Percentiles rank a stretch among this genome's conserved stretches.
phyloP scores from a whole-genome alignment of 2,329 filamentous ascomycete genomes.

The Coniochaeta hoffmannii region DNA sequence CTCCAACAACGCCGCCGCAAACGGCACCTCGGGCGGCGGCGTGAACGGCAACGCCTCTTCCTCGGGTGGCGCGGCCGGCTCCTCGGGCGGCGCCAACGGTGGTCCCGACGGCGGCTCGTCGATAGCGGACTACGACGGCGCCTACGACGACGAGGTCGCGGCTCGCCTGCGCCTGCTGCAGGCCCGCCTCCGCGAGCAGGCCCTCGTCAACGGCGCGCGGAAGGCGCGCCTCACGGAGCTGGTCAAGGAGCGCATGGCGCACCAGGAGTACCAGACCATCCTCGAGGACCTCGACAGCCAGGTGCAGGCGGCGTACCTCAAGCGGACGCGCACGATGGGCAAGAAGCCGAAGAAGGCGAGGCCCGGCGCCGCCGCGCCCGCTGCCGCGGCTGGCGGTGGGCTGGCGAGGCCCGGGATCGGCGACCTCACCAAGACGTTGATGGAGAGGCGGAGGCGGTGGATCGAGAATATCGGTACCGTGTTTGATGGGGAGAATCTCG shows the following conservation, averaged over 20 bases:
- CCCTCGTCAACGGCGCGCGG: constrained; percentile 81
- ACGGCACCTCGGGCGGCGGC: not conserved
- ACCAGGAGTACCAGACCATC: constrained; percentile 95
- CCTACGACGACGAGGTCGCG: constrained; percentile 90
- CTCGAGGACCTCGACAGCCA: constrained; percentile 93
- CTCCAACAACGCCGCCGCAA: constrained; percentile 9
- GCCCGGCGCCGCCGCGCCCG: constrained; percentile 58
- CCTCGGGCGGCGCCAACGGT: constrained; percentile 5
- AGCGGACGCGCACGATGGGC: constrained; percentile 87
- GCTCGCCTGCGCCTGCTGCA: constrained; percentile 83
- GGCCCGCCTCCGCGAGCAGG: constrained; percentile 70
- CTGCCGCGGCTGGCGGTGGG: constrained; percentile 54
- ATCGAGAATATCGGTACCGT: constrained; percentile 85
- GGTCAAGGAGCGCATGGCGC: constrained; percentile 85
- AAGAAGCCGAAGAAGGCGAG: constrained; percentile 89
- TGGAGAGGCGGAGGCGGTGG: constrained; percentile 88
- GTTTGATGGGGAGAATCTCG: constrained; percentile 74
- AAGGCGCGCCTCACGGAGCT: constrained; percentile 82
- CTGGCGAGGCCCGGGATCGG: constrained; percentile 76
- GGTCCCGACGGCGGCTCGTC: constrained; percentile 23
- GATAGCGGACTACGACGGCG: constrained; percentile 71
- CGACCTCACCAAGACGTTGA: constrained; percentile 81
- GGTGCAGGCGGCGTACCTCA: constrained; percentile 90
- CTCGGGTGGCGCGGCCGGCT: constrained; percentile 2
- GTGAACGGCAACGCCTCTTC: not conserved